These are phyloP conservation scores for Mycena galericulata DNA, from an alignment of 768 basidiomycete genomes.

Conservation along the genomic window DNA sequence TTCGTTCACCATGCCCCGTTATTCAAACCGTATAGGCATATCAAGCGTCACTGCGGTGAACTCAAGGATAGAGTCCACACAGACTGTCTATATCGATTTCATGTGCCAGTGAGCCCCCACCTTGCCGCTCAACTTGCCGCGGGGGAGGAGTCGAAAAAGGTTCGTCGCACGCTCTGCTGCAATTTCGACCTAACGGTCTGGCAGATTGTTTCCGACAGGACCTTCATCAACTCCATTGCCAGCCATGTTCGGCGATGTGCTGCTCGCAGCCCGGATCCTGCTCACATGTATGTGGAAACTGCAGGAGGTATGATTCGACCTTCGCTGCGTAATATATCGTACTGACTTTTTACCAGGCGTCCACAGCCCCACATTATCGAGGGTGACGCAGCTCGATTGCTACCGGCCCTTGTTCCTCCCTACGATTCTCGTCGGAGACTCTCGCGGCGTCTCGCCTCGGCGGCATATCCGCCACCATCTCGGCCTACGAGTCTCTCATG, in stretches of 20 bases:
- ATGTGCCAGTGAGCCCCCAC: slow-evolving; percentile 94
- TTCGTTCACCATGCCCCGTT: neutral
- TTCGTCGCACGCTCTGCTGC: slow-evolving; percentile 29
- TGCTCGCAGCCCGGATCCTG: slow-evolving; percentile 38
- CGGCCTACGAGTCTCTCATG: slow-evolving; percentile 91
- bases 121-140: slow-evolving; percentile 75
- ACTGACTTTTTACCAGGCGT: slow-evolving; percentile 67
- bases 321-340: slow-evolving; percentile 5
- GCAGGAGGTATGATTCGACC: slow-evolving; percentile 79
- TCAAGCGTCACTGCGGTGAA: slow-evolving; percentile 64
- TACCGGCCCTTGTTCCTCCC: slow-evolving; percentile 92
- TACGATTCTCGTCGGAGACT: slow-evolving; percentile 87
- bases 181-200: slow-evolving; percentile 37
- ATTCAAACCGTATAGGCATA: slow-evolving; percentile 62
- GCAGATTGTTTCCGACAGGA: slow-evolving; percentile 73
- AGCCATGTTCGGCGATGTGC: slow-evolving; percentile 71
- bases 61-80: slow-evolving; percentile 59
- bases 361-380: slow-evolving; percentile 88
- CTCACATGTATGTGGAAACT: slow-evolving; percentile 90
- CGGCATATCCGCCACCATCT: slow-evolving; percentile 92
- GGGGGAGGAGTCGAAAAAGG: slow-evolving; percentile 45
- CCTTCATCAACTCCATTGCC: slow-evolving; percentile 73
- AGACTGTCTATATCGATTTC: slow-evolving; percentile 84
- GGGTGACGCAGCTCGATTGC: slow-evolving; percentile 85
- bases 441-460: slow-evolving; percentile 90